Conservation (phyloP, 306 rosid species). For the Astragalus glycyphyllos region DNA sequence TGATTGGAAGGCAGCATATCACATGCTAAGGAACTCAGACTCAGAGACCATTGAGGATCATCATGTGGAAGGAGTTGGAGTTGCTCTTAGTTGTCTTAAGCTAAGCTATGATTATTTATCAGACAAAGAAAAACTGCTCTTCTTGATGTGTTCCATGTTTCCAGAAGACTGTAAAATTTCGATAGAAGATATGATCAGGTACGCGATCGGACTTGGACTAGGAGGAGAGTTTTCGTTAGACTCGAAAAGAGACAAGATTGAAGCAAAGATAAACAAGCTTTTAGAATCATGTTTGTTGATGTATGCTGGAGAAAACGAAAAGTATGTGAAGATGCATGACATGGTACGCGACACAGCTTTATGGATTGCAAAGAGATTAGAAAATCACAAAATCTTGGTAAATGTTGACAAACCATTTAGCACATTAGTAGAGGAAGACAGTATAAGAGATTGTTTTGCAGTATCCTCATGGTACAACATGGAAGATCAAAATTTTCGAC, state of each 20-base stretch:
- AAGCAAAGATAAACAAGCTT: neutral
- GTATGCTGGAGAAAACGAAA: neutral
- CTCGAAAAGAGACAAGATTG: neutral
- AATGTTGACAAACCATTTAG: slow-evolving; percentile 23
- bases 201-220: neutral
- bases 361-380: slow-evolving; percentile 38
- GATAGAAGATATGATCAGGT: neutral
- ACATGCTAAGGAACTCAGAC: neutral
- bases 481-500: neutral
- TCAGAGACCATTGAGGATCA: neutral
- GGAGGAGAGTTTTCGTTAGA: neutral
- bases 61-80: slow-evolving; percentile 3
- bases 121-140: neutral
- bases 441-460: slow-evolving; percentile 27
- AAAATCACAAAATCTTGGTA: slow-evolving; percentile 14
- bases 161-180: slow-evolving; percentile 9
- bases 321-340: slow-evolving; percentile 40
- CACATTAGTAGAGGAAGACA: neutral
- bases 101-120: slow-evolving; percentile 26
- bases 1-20: neutral
- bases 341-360: slow-evolving; percentile 39
- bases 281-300: slow-evolving; percentile 14
- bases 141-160: slow-evolving; percentile 19
- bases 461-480: slow-evolving; percentile 26
- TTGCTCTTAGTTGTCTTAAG: neutral